A percentile compares a stretch with the other conserved stretches of the same genome.
These are phyloP conservation scores for Chrysoporthe puriensis DNA, from an alignment of 2,329 filamentous ascomycete genomes.

Conservation along the genomic window DNA sequence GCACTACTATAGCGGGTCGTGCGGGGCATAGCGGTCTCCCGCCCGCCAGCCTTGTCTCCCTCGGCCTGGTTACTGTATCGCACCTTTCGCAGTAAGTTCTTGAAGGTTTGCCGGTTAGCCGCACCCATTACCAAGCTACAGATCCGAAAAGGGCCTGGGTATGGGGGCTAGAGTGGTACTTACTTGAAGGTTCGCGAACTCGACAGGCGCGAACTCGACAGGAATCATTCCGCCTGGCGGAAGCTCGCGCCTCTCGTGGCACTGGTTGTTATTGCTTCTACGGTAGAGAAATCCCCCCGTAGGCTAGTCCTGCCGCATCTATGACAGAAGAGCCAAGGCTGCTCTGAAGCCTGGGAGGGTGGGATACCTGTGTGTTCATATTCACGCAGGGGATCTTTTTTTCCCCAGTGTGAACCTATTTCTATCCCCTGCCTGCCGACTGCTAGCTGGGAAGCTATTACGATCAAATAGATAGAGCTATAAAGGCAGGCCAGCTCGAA, in stretches of 20 bases:
- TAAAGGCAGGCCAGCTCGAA: no score
- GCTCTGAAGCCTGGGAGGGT: slow-evolving; percentile 21
- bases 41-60: no score
- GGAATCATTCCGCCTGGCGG: slow-evolving; percentile 1
- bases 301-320: no score
- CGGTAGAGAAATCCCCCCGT: background rate
- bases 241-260: slow-evolving; percentile 7
- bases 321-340: slow-evolving; percentile 15
- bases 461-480: no score
- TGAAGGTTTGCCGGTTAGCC: slow-evolving; percentile 7
- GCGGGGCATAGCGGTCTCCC: no score
- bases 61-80: slow-evolving; percentile 7
- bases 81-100: slow-evolving; percentile 11
- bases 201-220: no score
- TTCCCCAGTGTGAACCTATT: no score
- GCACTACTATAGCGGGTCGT: no score
- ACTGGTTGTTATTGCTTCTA: background rate
- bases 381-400: slow-evolving; percentile 18
- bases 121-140: slow-evolving; percentile 22
- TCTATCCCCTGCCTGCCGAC: no score
- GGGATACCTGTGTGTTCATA: slow-evolving; percentile 18
- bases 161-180: slow-evolving; percentile 12
- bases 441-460: no score
- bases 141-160: slow-evolving; percentile 5
- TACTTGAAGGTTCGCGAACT: no score